Base-by-base conservation (phyloP, 2,329 filamentous ascomycete species). In the Xylaria sp. region DNA sequence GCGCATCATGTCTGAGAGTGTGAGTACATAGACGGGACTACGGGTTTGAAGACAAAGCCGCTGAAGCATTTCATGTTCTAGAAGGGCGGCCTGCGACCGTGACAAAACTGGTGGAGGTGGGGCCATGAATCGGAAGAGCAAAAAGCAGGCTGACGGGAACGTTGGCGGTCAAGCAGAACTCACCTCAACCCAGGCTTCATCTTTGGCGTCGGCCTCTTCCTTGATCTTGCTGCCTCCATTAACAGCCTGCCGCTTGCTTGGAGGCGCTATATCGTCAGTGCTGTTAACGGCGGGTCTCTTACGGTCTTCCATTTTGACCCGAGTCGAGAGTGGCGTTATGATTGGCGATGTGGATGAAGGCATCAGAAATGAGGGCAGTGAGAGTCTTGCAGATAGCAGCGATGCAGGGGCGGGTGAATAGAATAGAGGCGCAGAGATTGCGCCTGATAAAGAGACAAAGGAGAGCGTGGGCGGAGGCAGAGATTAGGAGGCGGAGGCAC, bases 241-340 rank as follows among this genome's bases (percentile, higher is more conserved):
- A 73, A 95, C 88, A 64, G 93, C 93, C 81, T 97, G 92, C 82
- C 94, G 92, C 86, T 98, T 99, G 78, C 90, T 92, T 24, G 95
- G 94, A 73, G 95, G 95, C 73, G 92, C 92, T 78, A 93, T 85
- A 75, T 98, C 93, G 81, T 96, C 93, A 77, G 89, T 85, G 79
- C 91, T 92, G 82, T 89, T 87, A 75, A 92, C 88, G 79, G 94
- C 93, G 79, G 94, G 92, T 89, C 96, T 90, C 89, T 99, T 99
- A 89, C 96, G 93, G 86, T 98, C 96, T 88, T 99, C 96, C 95
- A 98, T 99, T 89, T 96, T 97, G 85, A 90, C 86, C 84, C 93
- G 87, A 87, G 90, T 90, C 85, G 93, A 91, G 86, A 92, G 89
- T 86, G 90, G 87, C 79, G 83, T 82, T 82, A 90, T 86, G 82